phyloP scores from a whole-genome alignment of 331 rosid genomes.

The Malus hybrid region DNA sequence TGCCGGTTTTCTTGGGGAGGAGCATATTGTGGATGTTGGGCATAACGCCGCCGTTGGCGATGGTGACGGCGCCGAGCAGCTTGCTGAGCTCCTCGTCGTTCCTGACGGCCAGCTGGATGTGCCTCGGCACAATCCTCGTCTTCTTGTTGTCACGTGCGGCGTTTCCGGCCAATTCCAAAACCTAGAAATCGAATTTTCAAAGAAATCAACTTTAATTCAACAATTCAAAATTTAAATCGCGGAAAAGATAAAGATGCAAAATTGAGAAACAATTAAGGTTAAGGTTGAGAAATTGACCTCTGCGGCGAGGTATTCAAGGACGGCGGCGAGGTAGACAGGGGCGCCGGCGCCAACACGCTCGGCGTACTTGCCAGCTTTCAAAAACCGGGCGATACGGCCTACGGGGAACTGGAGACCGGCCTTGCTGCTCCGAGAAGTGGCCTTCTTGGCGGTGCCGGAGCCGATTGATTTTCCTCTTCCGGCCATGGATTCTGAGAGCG shows the following conservation, averaged over 20 bases:
- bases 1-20: conserved; percentile 23
- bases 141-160: conserved; percentile 39
- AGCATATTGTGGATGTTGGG: conserved; percentile 34
- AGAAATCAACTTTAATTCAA: too few species aligned
- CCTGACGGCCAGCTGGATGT: conserved; percentile 26
- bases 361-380: conserved; percentile 30
- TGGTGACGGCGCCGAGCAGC: conserved; percentile 28
- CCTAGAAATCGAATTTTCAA: not conserved
- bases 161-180: conserved; percentile 35
- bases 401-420: conserved; percentile 37
- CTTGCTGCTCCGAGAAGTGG: conserved; percentile 26
- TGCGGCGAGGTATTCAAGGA: conserved; percentile 33
- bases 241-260: not conserved
- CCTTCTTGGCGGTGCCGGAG: conserved; percentile 28
- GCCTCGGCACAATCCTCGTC: conserved; percentile 32
- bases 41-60: conserved; percentile 32
- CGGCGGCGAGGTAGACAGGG: conserved; percentile 28
- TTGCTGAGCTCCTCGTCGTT: conserved; percentile 30
- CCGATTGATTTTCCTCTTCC: conserved; percentile 32
- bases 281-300: conserved; percentile 4
- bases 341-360: conserved; percentile 24
- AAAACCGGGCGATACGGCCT: conserved; percentile 31
- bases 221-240: not conserved
- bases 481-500: conserved; percentile 10
- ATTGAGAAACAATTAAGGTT: not conserved